Base-by-base conservation (phyloP, 73 alveolate genomes). In the Chromera velia region DNA sequence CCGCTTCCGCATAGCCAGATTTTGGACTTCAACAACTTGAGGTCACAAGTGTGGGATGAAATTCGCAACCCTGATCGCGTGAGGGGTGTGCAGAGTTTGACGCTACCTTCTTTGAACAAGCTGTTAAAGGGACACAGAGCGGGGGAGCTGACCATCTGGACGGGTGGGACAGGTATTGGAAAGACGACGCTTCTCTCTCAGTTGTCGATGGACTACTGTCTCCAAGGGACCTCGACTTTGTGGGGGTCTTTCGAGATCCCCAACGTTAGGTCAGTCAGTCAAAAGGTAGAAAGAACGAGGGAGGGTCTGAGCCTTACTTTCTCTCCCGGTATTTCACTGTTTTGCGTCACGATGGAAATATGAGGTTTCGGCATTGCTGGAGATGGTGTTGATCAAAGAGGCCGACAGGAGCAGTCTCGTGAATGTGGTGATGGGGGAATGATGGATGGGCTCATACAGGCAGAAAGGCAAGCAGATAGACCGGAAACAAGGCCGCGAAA, bases 111-210 rank as follows among this genome's bases (percentile, higher is more conserved):
- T 72, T 91, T 34, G 87, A 91, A 91, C 78, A 46, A 80, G 19
- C 73, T 77, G 22, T 49, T 90, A 24, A 93, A 93, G 63, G 98
- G 98, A 22, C 77, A 91, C 49, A 87, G 98, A 74, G 68, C 76
- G 75, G 98, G 98, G 49, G 98, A 93, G 82, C 55, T 93, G 34
- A 89, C 96, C 7, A 72, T 93, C 32, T 55, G 91, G 28, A 93
- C 98, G 18, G 98, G 98, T 18, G 93, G 94, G 6, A 91, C 98
- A 27, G 98, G 98, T 19, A 82, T 94, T 13, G 98, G 98, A 67
- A 93, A 93, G 70, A 93, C 98, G 0, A 93, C 98, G 0, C 87
- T 91, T 67, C 83, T 93, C 47, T 81, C 95, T 33, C 91, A 93
- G 70, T 64, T 88, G 26, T 91, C 96, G 0, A 66, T 93, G 27